Evolutionary conservation across 495 filamentous ascomycete genomes (phyloP).

Genomic region (Rostrohypoxylon terebratum): DNA sequence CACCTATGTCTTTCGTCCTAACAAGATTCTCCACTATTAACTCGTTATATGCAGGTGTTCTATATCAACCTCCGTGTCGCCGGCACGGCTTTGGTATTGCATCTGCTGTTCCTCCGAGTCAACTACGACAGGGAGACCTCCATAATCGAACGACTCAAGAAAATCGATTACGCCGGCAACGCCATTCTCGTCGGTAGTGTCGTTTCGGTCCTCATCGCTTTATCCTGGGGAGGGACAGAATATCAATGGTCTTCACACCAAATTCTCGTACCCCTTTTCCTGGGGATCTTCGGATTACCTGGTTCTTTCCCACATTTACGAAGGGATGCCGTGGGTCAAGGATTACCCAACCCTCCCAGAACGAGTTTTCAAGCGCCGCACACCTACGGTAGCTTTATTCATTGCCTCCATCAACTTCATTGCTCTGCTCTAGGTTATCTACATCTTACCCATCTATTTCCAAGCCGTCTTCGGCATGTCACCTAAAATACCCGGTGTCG

Average conservation of each 20-base stretch:
- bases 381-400: constrained; percentile 47
- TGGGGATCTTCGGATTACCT: background rate
- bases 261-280: constrained; percentile 54
- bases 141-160: background rate
- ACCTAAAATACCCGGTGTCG: constrained; percentile 54
- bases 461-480: constrained; percentile 53
- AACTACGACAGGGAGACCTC: constrained; percentile 13
- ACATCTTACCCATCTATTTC: constrained; percentile 64
- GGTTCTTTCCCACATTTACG: background rate
- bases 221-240: constrained; percentile 65
- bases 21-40: background rate
- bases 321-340: constrained; percentile 25
- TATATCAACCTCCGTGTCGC: constrained; percentile 31
- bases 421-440: constrained; percentile 46
- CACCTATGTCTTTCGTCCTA: background rate
- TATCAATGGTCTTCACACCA: constrained; percentile 58
- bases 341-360: constrained; percentile 37
- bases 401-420: constrained; percentile 30
- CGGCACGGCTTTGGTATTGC: background rate
- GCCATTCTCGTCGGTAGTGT: constrained; percentile 51
- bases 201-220: constrained; percentile 56
- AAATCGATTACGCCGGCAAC: background rate
- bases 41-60: constrained; percentile 9
- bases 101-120: constrained; percentile 17
- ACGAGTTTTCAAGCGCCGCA: constrained; percentile 49